These are phyloP conservation scores for Boletus bicolor DNA, from an alignment of 768 basidiomycete genomes.

Conservation along the genomic window DNA sequence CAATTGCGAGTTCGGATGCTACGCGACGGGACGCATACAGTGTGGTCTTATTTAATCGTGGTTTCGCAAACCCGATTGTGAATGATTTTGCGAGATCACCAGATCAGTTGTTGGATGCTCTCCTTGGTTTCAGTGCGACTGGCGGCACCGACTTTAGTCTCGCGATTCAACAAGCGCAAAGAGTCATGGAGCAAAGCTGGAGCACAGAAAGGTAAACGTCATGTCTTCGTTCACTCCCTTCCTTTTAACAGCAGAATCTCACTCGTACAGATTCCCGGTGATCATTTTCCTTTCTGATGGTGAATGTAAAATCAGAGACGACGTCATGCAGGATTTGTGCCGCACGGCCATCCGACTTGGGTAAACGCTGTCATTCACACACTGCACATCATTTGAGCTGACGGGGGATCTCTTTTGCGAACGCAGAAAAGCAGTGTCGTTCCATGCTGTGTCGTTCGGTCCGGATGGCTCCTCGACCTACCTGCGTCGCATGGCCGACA, in stretches of 20 bases:
- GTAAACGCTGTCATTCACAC: constrained; percentile 23
- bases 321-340: constrained; percentile 39
- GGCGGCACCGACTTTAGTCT: constrained; percentile 44
- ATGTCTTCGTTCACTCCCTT: not conserved
- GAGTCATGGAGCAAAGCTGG: constrained; percentile 46
- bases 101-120: constrained; percentile 37
- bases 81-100: constrained; percentile 50
- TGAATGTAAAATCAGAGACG: constrained; percentile 39
- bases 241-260: not conserved
- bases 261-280: constrained; percentile 15
- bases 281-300: constrained; percentile 50
- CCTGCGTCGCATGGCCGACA: constrained; percentile 48
- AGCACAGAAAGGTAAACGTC: constrained; percentile 43
- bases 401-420: not conserved
- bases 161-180: constrained; percentile 38
- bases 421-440: constrained; percentile 50
- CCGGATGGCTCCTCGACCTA: constrained; percentile 17
- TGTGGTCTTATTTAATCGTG: constrained; percentile 44
- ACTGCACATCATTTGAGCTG: not conserved
- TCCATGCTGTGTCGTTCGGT: constrained; percentile 61
- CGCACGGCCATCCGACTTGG: constrained; percentile 43
- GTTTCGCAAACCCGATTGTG: constrained; percentile 22
- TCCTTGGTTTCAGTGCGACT: constrained; percentile 32
- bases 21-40: constrained; percentile 54
- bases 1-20: constrained; percentile 26